Base-by-base conservation (phyloP, 2,329 filamentous ascomycete genomes). In the Cercospora canescens region DNA sequence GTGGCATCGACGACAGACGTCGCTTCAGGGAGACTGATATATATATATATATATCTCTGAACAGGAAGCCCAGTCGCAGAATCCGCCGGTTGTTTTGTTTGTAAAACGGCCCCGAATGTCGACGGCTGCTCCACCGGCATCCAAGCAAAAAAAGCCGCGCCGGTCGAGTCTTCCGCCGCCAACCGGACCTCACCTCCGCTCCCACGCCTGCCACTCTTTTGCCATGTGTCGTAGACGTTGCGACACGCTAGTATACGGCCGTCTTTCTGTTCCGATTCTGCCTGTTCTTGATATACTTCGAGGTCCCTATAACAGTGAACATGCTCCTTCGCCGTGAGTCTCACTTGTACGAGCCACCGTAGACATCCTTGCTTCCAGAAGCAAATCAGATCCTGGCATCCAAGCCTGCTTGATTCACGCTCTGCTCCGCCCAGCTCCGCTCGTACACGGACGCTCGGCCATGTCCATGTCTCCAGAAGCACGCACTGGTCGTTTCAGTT, bases 51-150 rank as follows among this genome's bases (percentile, higher is more conserved):
- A n/a, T n/a, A n/a, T n/a, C n/a, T n/a, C n/a, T n/a, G n/a, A n/a
- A 18, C 50, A 18, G 1, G 0, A 28, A 24, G 18, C 6, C 24
- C 24, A 21, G 39, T 21, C 21, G 57, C 48, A 28, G 9, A 14
- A 14, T 16, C 11, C 9, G 26, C 28, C 16, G 12, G 16, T 26
- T 18, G 9, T 26, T 41, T 28, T 59, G 9, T 6, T 59, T 18
- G 37, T 26, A 60, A 48, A 48, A 48, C 57, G 56, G 56, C 14
- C 35, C 56, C 56, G 56, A 59, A 59, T 45, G 26, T 30, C 30
- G 50, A 30, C 50, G 26, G 26, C 24, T n/a, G 8, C 30, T 30
- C 50, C 26, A 30, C 26, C 50, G 50, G 50, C 26, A 30, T 24
- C 50, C 26, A 55, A 30, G 30, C 50, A 28, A 28, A 28, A 16